Base-by-base conservation (phyloP, 371 early-diverging fungal genomes). In the Conidiobolus coronatus region DNA sequence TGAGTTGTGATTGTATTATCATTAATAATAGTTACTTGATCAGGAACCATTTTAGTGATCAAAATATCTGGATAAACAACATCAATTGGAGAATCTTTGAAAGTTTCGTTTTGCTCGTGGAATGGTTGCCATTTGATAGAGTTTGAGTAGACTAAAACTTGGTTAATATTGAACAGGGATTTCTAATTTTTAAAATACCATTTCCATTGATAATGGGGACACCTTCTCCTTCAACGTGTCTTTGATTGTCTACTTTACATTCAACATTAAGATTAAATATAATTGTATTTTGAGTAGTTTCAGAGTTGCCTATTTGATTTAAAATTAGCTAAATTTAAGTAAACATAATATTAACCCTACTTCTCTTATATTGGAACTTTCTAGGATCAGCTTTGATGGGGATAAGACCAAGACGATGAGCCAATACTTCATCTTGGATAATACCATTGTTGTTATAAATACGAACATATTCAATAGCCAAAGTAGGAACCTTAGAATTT, bases 391-490 rank as follows among this genome's bases (percentile, higher is more conserved):
- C 86, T 40, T 75, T 61, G 52, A 98, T 82, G 34, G 99, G 99
- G 45, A 99, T 73, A 52, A 99, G 65, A 23, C 99, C 99, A 33
- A 99, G 63, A 50, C 99, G 78, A 55, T 97, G 94, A n/a, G 96
- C 81, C 36, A 99, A 60, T 2, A 97, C 78, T 64, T 99, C 99
- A 59, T 99, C 99, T 49, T 86, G 84, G 55, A 99, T 77, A 36
- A 98, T 73, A 4, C 85, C 77, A 12, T 85, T 89, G 68, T 98
- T 96, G 68, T 94, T 82, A 67, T 75, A 62, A 45, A 98, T 75
- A 59, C 77, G 93, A 12, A 98, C 94, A 39, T 80, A 75, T 57
- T 98, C 98, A 43, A 98, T 94, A 8, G 98, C 98, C 88, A 95
- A 81, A 0, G 94, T 89, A 19, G 96, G 92, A 8, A 95, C 79